Evolutionary conservation across 2,329 filamentous ascomycete genomes (phyloP).

Genomic region (Pseudogymnoascus sp.): DNA sequence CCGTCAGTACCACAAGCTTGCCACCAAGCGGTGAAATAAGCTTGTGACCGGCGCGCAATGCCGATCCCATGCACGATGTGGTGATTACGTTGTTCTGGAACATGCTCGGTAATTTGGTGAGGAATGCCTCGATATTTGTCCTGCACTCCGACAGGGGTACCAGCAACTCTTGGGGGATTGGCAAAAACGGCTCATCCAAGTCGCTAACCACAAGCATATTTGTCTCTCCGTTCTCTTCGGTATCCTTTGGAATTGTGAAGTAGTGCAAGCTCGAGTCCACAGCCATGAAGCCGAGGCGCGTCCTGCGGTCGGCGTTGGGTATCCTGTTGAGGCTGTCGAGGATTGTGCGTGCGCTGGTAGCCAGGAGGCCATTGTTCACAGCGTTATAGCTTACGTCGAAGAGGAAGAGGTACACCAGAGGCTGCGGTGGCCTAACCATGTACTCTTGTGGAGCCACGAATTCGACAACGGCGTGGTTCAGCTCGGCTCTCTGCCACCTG

Average conservation of each 20-base stretch:
- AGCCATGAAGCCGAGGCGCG: slow-evolving; percentile 87
- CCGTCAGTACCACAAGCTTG: slow-evolving; percentile 87
- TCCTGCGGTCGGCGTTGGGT: slow-evolving; percentile 93
- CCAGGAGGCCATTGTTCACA: slow-evolving; percentile 82
- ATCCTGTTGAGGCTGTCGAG: slow-evolving; percentile 92
- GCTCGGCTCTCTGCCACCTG: slow-evolving; percentile 81
- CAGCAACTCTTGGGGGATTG: slow-evolving; percentile 83
- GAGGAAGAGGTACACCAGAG: slow-evolving; percentile 89
- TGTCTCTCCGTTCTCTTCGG: slow-evolving; percentile 74
- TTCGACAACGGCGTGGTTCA: slow-evolving; percentile 95
- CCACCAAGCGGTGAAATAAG: slow-evolving; percentile 90
- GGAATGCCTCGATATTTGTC: slow-evolving; percentile 83
- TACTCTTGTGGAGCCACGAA: slow-evolving; percentile 98
- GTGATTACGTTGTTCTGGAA: slow-evolving; percentile 90
- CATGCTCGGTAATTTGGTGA: slow-evolving; percentile 89
- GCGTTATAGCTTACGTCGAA: slow-evolving; percentile 91
- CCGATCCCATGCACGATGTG: slow-evolving; percentile 90
- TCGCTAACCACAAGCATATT: slow-evolving; percentile 93
- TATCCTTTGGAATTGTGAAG: slow-evolving; percentile 87
- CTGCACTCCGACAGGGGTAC: slow-evolving; percentile 85
- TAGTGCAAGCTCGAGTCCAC: slow-evolving; percentile 94
- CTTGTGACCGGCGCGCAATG: slow-evolving; percentile 87
- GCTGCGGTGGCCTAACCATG: slow-evolving; percentile 96
- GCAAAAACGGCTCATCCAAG: slow-evolving; percentile 91
- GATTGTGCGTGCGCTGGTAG: slow-evolving; percentile 87